Evolutionary conservation across 768 basidiomycete genomes (phyloP), one percentile per base, ranked within the genome.

Genomic region (Lactarius indigo): DNA sequence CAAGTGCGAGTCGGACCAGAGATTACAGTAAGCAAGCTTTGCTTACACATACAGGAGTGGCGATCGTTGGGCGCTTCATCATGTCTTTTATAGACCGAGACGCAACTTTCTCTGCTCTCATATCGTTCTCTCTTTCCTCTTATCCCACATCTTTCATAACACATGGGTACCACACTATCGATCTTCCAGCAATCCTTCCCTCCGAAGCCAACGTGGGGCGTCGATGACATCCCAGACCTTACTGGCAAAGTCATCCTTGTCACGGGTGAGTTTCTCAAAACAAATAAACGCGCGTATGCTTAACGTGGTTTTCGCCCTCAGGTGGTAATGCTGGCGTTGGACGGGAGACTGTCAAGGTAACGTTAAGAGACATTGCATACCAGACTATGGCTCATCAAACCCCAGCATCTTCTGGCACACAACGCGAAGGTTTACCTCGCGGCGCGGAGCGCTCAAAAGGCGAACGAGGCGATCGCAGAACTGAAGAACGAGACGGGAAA

Each of bases 361-460:
- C 73, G n/a, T n/a, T 30, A 60, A 37, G 37, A 37, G 31, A 31
- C 31, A 31, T 6, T 31, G 31, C 3, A 31, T 31, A 31, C 33
- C 1, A 35, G 33, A 35, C 31, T 10, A 35, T 35, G 33, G 52
- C 68, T 67, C 3, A 47, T 12, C n/a, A 28, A 67, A 33, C 20
- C 26, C 35, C 65, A 87, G 83, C 81, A 76, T 1, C 80, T 89
- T 10, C 76, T 90, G n/a, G 41, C 69, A 15, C 84, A 84, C 69
- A 84, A 87, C 71, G 88, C 88, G 10, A 88, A 82, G 63, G 88
- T 91, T 0, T 90, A 91, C 72, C 63, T 90, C 47, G 86, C 84
- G 0, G 76, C 78, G 5, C 80, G 87, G 20, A 79, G 71, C 60
- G 66, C 74, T 59, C 74, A 75, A 37, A 88, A 83, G 67, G 78